phyloP scores from a whole-genome alignment of 352 stramenopile genomes.

The Globisporangium irregulare region DNA sequence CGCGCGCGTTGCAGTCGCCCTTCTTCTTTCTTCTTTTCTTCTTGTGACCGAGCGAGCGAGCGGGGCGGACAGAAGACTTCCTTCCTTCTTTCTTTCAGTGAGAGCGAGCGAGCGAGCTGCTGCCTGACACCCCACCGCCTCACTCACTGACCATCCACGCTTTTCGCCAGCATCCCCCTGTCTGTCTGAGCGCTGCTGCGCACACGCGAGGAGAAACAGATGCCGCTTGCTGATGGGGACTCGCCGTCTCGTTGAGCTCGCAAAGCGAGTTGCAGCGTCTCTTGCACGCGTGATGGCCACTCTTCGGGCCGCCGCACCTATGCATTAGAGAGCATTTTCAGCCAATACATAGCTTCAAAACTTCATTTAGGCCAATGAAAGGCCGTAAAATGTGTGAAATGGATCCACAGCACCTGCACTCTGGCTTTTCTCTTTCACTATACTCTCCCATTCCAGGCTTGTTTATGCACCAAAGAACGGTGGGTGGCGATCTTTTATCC shows the following conservation, averaged over 20 bases:
- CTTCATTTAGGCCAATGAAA: not conserved
- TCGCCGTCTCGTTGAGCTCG: not conserved
- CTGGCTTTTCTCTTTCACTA: not conserved
- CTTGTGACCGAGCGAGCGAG: not conserved
- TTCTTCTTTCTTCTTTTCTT: not conserved
- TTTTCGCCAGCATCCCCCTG: not conserved
- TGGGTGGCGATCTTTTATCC: conserved; percentile 1
- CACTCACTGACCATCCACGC: not conserved
- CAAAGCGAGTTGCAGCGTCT: not conserved
- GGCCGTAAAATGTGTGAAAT: not conserved
- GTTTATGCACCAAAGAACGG: not conserved
- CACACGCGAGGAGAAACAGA: not conserved
- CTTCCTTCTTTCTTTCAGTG: not conserved
- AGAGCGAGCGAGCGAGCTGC: not conserved
- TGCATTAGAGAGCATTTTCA: not conserved
- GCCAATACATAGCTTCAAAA: not conserved
- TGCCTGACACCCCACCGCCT: not conserved
- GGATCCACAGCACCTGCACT: not conserved
- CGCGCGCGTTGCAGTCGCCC: too few species aligned
- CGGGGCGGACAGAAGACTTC: not conserved
- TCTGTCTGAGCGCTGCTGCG: not conserved
- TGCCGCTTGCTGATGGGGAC: not conserved
- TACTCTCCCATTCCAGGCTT: not conserved
- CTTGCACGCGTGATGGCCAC: not conserved
- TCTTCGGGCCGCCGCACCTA: not conserved